Conservation (phyloP, 495 filamentous ascomycete species). For the Parachaetomium inaequale region DNA sequence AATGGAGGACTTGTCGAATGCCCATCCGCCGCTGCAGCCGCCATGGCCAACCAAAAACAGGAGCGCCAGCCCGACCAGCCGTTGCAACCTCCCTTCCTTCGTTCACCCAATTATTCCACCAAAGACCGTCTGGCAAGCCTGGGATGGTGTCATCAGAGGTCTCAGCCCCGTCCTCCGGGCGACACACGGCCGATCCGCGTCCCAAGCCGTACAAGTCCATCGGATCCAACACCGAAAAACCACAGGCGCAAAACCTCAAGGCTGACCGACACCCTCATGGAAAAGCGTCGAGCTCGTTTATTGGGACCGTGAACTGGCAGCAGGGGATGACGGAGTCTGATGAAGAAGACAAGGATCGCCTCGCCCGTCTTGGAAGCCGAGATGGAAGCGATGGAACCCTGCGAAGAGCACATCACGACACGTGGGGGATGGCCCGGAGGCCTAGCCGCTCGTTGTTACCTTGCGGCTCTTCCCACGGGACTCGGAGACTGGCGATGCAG, state of each 20-base stretch:
- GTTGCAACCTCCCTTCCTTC: no score
- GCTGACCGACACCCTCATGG: neutral
- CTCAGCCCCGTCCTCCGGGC: no score
- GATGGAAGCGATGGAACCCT: neutral
- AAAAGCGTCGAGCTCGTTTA: neutral
- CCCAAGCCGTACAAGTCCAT: neutral
- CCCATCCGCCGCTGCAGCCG: no score
- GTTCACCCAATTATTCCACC: no score
- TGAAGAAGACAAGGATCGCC: neutral
- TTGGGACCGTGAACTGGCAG: neutral
- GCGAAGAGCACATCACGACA: neutral
- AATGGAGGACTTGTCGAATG: no score
- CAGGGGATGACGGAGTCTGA: neutral
- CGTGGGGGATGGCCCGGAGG: neutral
- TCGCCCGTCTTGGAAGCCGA: neutral
- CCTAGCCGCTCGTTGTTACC: conserved; percentile 3
- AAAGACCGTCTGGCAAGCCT: no score
- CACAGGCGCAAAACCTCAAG: neutral
- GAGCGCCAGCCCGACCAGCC: no score
- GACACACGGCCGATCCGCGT: no score
- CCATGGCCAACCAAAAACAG: no score
- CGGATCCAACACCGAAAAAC: neutral
- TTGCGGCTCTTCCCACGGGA: conserved; percentile 9
- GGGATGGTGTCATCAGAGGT: no score
- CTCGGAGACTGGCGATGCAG: neutral